Percentiles rank a stretch among this genome's conserved stretches.
phyloP scores from a whole-genome alignment of 352 stramenopile genomes.

The Phytophthora macrochlamydospora region DNA sequence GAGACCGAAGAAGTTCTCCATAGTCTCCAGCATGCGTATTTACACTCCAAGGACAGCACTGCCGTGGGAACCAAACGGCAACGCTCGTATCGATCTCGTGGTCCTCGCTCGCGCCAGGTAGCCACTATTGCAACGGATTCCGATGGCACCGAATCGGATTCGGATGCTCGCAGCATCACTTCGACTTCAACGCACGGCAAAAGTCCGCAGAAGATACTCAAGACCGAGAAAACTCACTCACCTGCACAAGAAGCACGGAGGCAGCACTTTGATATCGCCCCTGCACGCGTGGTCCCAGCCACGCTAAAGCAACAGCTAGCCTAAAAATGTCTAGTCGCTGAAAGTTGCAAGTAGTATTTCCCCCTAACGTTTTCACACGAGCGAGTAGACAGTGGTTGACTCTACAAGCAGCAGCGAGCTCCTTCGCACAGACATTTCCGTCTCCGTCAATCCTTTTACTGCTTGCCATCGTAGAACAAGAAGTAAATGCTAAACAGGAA shows the following conservation, averaged over 20 bases:
- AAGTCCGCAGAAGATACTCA: conserved; percentile 25
- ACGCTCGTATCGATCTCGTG: conserved; percentile 19
- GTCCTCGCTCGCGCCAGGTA: conserved; percentile 2
- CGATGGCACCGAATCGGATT: conserved; percentile 22
- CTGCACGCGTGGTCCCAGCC: conserved; percentile 19
- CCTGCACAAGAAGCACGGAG: conserved; percentile 21
- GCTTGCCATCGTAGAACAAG: conserved; percentile 85
- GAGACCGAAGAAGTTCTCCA: conserved; percentile 46
- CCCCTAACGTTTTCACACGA: too few species aligned
- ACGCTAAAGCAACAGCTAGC: conserved; percentile 31
- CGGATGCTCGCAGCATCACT: conserved; percentile 10
- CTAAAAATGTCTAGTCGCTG: neutral
- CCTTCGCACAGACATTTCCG: too few species aligned
- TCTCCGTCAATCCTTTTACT: conserved; percentile 12
- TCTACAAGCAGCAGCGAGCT: too few species aligned
- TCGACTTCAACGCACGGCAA: conserved; percentile 4
- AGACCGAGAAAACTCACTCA: conserved; percentile 20
- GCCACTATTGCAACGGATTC: conserved; percentile 20
- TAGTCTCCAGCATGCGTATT: conserved; percentile 43
- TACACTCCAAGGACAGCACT: conserved; percentile 20
- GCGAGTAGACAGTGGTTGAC: too few species aligned
- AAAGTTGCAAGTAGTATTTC: too few species aligned
- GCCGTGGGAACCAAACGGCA: conserved; percentile 20
- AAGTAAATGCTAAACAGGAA: conserved; percentile 92
- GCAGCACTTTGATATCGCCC: too few species aligned